Conservation (phyloP, 1,139 yeast species). For the Maudiozyma humilis region DNA sequence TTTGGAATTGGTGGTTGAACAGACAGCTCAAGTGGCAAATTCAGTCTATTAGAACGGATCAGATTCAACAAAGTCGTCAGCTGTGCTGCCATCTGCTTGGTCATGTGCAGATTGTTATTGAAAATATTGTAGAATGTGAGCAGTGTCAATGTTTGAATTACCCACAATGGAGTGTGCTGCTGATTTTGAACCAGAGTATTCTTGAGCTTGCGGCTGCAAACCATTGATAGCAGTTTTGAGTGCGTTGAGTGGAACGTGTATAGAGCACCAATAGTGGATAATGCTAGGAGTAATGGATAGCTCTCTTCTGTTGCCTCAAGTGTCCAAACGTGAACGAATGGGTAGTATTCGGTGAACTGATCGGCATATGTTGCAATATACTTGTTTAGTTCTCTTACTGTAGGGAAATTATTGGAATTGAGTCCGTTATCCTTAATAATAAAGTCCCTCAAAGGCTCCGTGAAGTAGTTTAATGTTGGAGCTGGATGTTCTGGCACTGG, state of each 20-base stretch:
- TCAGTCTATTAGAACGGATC: conserved; percentile 66
- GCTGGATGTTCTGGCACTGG: neutral
- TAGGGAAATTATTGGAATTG: conserved; percentile 52
- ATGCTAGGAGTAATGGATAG: conserved; percentile 65
- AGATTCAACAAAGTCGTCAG: conserved; percentile 74
- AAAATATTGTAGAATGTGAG: conserved; percentile 78
- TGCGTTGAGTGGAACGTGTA: conserved; percentile 75
- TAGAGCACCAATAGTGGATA: conserved; percentile 88
- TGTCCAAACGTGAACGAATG: conserved; percentile 71
- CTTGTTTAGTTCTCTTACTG: conserved; percentile 61
- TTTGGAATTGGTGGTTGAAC: conserved; percentile 47
- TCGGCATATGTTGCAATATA: conserved; percentile 61
- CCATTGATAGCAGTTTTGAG: conserved; percentile 67
- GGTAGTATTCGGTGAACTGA: conserved; percentile 72
- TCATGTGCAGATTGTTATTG: conserved; percentile 63
- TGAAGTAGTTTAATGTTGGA: conserved; percentile 29
- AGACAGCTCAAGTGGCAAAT: conserved; percentile 57
- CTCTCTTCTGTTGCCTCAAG: conserved; percentile 51
- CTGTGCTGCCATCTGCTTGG: conserved; percentile 67
- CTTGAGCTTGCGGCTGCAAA: conserved; percentile 70
- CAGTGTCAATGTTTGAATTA: conserved; percentile 73
- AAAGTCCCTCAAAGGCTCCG: conserved; percentile 43
- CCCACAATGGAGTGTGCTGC: conserved; percentile 70
- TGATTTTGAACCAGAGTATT: conserved; percentile 47
- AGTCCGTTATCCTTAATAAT: conserved; percentile 48